phyloP scores from a whole-genome alignment of 495 filamentous ascomycete genomes.

The Aspergillus sclerotioniger region DNA sequence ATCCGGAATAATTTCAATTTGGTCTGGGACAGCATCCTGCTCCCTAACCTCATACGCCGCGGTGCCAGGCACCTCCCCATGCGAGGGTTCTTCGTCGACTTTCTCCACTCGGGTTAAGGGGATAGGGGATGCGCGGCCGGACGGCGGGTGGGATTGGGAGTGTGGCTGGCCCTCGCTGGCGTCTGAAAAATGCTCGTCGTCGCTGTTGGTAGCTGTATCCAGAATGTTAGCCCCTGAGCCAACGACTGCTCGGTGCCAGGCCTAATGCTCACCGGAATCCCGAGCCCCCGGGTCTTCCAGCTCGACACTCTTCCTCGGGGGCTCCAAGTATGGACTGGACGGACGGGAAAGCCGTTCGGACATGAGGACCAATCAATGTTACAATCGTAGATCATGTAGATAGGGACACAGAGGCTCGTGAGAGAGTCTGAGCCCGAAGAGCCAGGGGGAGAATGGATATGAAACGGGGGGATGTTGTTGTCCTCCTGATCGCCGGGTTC shows the following conservation, averaged over 20 bases:
- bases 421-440: slow-evolving; percentile 8
- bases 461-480: slow-evolving; percentile 24
- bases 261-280: slow-evolving; percentile 63
- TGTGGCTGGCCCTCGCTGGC: slow-evolving; percentile 66
- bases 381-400: slow-evolving; percentile 24
- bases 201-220: slow-evolving; percentile 59
- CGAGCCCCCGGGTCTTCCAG: slow-evolving; percentile 77
- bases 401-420: not conserved
- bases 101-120: slow-evolving; percentile 63
- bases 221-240: not conserved
- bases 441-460: slow-evolving; percentile 13
- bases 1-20: slow-evolving; percentile 61
- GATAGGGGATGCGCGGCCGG: slow-evolving; percentile 51
- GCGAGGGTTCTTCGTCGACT: slow-evolving; percentile 53
- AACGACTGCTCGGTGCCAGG: not conserved
- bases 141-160: slow-evolving; percentile 31
- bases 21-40: slow-evolving; percentile 65
- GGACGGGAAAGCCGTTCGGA: slow-evolving; percentile 40
- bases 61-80: slow-evolving; percentile 65
- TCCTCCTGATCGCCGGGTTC: slow-evolving; percentile 27
- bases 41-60: slow-evolving; percentile 54
- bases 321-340: slow-evolving; percentile 52
- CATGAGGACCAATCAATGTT: slow-evolving; percentile 29
- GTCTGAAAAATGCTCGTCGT: slow-evolving; percentile 87
- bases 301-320: slow-evolving; percentile 63